Percentiles rank a stretch among this genome's conserved stretches.
These are phyloP conservation scores for Oemleria cerasiformis DNA, from an alignment of 306 rosid species.

Conservation along the genomic window DNA sequence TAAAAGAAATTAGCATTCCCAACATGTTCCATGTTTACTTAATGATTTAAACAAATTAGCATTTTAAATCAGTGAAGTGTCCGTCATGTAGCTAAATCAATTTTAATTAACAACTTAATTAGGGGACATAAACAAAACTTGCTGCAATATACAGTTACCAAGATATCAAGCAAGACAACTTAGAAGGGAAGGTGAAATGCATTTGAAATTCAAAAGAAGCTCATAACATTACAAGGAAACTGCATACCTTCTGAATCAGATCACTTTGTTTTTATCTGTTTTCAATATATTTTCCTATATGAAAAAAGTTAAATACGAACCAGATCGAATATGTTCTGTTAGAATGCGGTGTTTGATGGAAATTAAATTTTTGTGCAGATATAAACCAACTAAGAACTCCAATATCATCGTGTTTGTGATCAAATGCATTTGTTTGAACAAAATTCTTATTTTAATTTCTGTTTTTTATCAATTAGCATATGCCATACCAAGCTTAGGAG, in stretches of 20 bases:
- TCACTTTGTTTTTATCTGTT: neutral
- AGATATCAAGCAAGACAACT: slow-evolving; percentile 42
- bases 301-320: neutral
- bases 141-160: slow-evolving; percentile 20
- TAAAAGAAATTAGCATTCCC: neutral
- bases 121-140: slow-evolving; percentile 11
- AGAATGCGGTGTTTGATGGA: no score
- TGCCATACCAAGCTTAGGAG: no score
- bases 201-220: slow-evolving; percentile 33
- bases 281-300: slow-evolving; percentile 6
- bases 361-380: no score
- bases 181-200: slow-evolving; percentile 30
- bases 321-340: neutral
- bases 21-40: no score
- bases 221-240: slow-evolving; percentile 8
- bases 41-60: neutral
- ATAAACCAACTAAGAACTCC: neutral
- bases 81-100: slow-evolving; percentile 12
- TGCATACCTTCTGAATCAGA: slow-evolving; percentile 3
- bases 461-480: no score
- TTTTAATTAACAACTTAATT: neutral
- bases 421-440: neutral
- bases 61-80: slow-evolving; percentile 23
- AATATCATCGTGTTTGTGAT: neutral
- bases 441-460: no score